These are phyloP conservation scores for Luffa aegyptiaca DNA, from an alignment of 306 rosid genomes.

Conservation along the genomic window DNA sequence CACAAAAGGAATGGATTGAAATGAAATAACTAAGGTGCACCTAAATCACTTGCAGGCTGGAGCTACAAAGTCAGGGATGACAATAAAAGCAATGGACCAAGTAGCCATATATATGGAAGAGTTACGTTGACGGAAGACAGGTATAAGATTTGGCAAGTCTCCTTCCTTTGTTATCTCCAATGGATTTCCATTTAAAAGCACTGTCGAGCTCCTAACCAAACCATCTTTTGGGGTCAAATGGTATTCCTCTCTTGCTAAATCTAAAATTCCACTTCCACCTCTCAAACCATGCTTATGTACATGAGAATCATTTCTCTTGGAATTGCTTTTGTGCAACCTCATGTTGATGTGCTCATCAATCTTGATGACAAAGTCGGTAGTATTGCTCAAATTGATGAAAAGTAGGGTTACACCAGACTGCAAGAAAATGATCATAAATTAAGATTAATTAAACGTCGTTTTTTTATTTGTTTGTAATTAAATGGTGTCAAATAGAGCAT, in stretches of 20 bases:
- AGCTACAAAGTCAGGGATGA: background rate
- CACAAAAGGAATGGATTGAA: too few species aligned
- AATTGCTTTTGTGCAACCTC: background rate
- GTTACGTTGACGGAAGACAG: background rate
- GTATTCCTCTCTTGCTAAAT: conserved; percentile 41
- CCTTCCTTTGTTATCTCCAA: conserved; percentile 37
- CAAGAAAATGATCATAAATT: background rate
- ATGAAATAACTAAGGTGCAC: too few species aligned
- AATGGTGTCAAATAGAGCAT: too few species aligned
- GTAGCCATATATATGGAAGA: background rate
- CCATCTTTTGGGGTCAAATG: conserved; percentile 46
- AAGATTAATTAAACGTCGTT: too few species aligned
- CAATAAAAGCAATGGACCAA: background rate
- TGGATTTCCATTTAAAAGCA: conserved; percentile 56
- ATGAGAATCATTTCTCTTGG: too few species aligned
- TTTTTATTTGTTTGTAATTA: too few species aligned
- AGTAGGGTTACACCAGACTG: conserved; percentile 51
- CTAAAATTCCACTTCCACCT: conserved; percentile 26
- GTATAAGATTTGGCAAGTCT: conserved; percentile 31
- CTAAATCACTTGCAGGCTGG: background rate
- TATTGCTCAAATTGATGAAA: background rate
- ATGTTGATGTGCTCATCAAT: conserved; percentile 14
- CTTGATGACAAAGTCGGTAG: conserved; percentile 22
- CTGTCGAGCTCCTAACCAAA: conserved; percentile 33
- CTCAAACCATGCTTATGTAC: background rate